A percentile compares a stretch with the other conserved stretches of the same genome.
phyloP scores from a whole-genome alignment of 768 basidiomycete species.

The Mycena sanguinolenta region DNA sequence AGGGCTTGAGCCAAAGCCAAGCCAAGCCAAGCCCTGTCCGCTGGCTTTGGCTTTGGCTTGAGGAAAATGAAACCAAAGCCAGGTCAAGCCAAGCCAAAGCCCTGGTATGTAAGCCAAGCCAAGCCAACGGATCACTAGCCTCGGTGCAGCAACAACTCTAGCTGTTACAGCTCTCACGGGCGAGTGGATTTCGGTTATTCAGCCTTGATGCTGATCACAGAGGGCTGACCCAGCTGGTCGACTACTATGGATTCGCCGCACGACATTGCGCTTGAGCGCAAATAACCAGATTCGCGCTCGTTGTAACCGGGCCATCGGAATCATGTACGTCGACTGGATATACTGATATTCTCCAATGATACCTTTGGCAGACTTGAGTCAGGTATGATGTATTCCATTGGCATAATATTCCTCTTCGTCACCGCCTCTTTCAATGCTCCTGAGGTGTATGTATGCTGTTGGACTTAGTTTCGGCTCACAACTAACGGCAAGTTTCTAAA shows the following conservation, averaged over 20 bases:
- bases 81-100: too few relatives aligned
- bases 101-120: too few relatives aligned
- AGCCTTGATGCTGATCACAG: neutral
- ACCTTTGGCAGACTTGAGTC: neutral
- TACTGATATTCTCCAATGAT: neutral
- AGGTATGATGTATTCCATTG: neutral
- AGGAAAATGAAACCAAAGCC: too few relatives aligned
- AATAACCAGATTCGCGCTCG: neutral
- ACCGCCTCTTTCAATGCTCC: neutral
- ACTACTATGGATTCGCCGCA: neutral
- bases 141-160: neutral
- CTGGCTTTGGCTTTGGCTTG: too few relatives aligned
- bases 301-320: neutral
- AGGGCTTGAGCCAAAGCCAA: too few relatives aligned
- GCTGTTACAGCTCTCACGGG: constrained; percentile 7
- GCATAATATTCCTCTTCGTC: neutral
- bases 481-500: neutral
- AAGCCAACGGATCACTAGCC: too few relatives aligned
- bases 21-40: too few relatives aligned
- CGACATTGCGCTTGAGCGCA: neutral
- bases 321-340: neutral
- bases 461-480: neutral
- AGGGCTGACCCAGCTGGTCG: neutral
- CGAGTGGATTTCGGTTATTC: neutral
- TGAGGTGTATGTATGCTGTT: neutral